A percentile compares a stretch with the other conserved stretches of the same genome.
Evolutionary conservation across 2,329 filamentous ascomycete genomes (phyloP).

Genomic region (Knoxdaviesia proteae): DNA sequence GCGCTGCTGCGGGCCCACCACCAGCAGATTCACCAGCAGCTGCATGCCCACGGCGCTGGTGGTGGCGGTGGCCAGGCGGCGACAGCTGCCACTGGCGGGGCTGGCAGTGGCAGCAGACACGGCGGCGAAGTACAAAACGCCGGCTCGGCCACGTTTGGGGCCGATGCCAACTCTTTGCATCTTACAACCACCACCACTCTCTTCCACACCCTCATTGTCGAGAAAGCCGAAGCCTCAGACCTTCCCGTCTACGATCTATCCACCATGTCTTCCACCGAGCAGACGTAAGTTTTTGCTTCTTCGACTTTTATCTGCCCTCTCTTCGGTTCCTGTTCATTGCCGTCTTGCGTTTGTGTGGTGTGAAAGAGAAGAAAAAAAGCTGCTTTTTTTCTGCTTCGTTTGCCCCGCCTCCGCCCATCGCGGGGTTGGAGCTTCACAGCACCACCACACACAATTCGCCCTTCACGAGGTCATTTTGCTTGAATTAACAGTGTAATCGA

Average conservation of each 20-base stretch:
- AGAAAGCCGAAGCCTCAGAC: slow-evolving; percentile 1
- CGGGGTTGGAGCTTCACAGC: slow-evolving; percentile 7
- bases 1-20: background rate
- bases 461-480: background rate
- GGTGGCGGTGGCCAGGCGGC: too few relatives aligned
- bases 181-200: slow-evolving; percentile 1
- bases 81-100: too few relatives aligned
- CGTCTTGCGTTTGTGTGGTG: background rate
- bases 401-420: slow-evolving; percentile 14
- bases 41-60: too few relatives aligned
- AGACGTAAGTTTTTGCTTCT: slow-evolving; percentile 47
- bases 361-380: too few relatives aligned
- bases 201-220: slow-evolving; percentile 1
- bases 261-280: slow-evolving; percentile 18
- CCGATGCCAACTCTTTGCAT: too few relatives aligned
- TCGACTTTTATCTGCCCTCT: slow-evolving; percentile 2
- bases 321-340: slow-evolving; percentile 2
- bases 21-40: slow-evolving; percentile 1
- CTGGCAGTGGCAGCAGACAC: too few relatives aligned
- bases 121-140: too few relatives aligned
- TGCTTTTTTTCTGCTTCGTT: background rate
- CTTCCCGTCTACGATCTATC: slow-evolving; percentile 1
- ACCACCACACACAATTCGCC: slow-evolving; percentile 5
- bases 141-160: too few relatives aligned
- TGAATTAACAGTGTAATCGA: background rate